Evolutionary conservation across 176 grass and related monocot genomes (phyloP).

Genomic region (Miscanthus lutarioriparius): DNA sequence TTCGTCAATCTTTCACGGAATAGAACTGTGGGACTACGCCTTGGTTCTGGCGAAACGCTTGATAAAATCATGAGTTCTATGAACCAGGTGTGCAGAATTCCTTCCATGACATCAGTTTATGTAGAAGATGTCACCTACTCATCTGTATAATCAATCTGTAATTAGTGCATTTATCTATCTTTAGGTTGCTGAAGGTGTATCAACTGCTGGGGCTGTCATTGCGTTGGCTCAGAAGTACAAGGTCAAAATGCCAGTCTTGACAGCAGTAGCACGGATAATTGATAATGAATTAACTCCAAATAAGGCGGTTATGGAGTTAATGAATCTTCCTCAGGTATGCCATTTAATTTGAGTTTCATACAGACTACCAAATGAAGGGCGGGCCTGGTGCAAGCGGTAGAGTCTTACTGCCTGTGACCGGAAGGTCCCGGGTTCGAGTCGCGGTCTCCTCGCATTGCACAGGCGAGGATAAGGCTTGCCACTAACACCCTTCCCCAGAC

Average conservation of each 20-base stretch:
- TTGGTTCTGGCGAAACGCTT: conserved; percentile 87
- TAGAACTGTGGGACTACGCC: conserved; percentile 84
- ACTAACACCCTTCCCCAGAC: too few species aligned
- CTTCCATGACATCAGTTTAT: background rate
- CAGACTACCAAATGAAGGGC: conserved; percentile 6
- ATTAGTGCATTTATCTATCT: conserved; percentile 9
- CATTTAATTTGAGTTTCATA: conserved; percentile 16
- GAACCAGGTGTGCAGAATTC: conserved; percentile 65
- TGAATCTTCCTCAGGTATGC: conserved; percentile 90
- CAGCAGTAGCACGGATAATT: conserved; percentile 88
- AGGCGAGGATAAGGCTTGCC: too few species aligned
- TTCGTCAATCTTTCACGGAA: conserved; percentile 96
- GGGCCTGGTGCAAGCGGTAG: too few species aligned
- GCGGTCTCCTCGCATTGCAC: too few species aligned
- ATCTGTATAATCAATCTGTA: conserved; percentile 21
- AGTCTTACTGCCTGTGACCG: too few species aligned
- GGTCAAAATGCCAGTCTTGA: conserved; percentile 94
- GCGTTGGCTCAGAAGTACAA: conserved; percentile 93
- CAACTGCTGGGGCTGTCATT: conserved; percentile 92
- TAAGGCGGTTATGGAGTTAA: conserved; percentile 89
- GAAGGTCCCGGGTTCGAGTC: too few species aligned
- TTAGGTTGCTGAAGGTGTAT: conserved; percentile 94
- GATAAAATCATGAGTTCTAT: conserved; percentile 81
- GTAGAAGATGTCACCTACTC: background rate
- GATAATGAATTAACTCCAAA: conserved; percentile 90